Evolutionary conservation across 2,329 filamentous ascomycete species (phyloP).

Genomic region (Diaporthe caulivora): DNA sequence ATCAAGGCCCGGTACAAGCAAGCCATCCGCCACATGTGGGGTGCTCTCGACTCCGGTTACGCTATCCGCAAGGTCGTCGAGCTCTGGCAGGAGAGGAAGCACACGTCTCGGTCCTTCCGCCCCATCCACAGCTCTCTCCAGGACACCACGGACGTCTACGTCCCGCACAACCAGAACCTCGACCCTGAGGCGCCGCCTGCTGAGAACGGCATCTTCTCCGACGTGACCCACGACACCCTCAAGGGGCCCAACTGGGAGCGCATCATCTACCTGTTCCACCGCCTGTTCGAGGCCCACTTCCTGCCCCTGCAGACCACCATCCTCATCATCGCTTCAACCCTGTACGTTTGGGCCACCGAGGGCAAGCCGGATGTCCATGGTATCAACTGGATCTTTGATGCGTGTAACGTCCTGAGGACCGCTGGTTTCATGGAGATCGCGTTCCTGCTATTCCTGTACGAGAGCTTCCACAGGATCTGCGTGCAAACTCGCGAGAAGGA

Average conservation of each 20-base stretch:
- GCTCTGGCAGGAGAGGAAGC: conserved; percentile 69
- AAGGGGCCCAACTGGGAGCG: conserved; percentile 66
- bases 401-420: conserved; percentile 71
- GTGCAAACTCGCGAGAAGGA: conserved; percentile 72
- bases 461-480: conserved; percentile 74
- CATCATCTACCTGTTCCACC: conserved; percentile 70
- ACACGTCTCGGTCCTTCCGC: conserved; percentile 66
- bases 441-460: conserved; percentile 75
- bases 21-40: conserved; percentile 82
- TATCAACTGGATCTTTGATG: conserved; percentile 69
- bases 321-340: conserved; percentile 70
- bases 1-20: conserved; percentile 77
- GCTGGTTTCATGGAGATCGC: conserved; percentile 73
- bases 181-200: conserved; percentile 53
- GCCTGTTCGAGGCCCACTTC: conserved; percentile 82
- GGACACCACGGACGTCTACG: conserved; percentile 59
- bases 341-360: conserved; percentile 69
- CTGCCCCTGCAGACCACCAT: conserved; percentile 76
- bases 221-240: conserved; percentile 64
- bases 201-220: conserved; percentile 67
- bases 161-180: conserved; percentile 57
- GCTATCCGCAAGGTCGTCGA: conserved; percentile 69
- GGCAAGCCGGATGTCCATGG: conserved; percentile 63
- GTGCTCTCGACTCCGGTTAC: conserved; percentile 76
- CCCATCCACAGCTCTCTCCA: conserved; percentile 66